These are phyloP conservation scores for Lotus japonicus DNA, from an alignment of 306 rosid species.

Conservation along the genomic window DNA sequence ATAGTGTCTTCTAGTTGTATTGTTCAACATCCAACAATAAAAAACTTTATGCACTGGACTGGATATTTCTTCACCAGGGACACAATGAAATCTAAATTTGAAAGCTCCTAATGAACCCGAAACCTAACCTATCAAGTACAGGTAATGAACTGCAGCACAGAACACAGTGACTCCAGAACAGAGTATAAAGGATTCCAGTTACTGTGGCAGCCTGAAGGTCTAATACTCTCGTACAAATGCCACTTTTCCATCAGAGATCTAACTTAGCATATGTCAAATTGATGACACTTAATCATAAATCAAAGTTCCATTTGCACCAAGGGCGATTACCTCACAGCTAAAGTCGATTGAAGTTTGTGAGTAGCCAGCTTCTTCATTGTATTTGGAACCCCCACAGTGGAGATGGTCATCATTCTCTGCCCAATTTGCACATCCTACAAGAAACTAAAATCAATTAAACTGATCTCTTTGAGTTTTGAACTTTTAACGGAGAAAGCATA, in stretches of 20 bases:
- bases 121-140: background rate
- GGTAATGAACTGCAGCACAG: background rate
- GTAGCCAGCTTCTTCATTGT: conserved; percentile 85
- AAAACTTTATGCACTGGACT: background rate
- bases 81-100: background rate
- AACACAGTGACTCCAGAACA: conserved; percentile 15
- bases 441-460: conserved; percentile 3
- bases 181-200: background rate
- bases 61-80: background rate
- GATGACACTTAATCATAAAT: background rate
- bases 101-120: background rate
- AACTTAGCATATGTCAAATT: conserved; percentile 20
- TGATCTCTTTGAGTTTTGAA: conserved; percentile 11
- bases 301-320: background rate
- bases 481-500: conserved; percentile 7
- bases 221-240: background rate
- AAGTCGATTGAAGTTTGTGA: conserved; percentile 92
- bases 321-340: conserved; percentile 81
- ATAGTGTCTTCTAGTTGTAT: background rate
- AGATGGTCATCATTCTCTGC: conserved; percentile 95
- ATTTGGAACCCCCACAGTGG: conserved; percentile 98
- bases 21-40: background rate
- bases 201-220: conserved; percentile 3
- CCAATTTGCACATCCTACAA: conserved; percentile 87
- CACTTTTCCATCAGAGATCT: background rate